phyloP scores from a whole-genome alignment of 2,329 filamentous ascomycete species.

The Monosporascus cannonballus region DNA sequence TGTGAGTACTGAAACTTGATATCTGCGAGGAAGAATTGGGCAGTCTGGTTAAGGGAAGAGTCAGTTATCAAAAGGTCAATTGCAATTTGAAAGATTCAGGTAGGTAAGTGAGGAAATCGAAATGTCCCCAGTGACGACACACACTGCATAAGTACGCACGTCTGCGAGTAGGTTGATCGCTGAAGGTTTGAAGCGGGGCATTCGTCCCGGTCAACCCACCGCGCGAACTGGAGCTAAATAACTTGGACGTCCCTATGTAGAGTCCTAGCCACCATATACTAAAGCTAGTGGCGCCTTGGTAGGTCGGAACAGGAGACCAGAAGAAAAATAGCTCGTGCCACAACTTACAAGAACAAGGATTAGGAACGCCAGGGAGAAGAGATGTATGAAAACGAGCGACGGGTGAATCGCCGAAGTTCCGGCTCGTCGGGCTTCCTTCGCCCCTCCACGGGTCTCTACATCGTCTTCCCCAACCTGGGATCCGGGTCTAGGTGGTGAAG shows the following conservation, averaged over 20 bases:
- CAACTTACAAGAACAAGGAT: slow-evolving; percentile 22
- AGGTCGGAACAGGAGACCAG: slow-evolving; percentile 11
- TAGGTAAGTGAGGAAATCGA: background rate
- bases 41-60: slow-evolving; percentile 31
- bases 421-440: slow-evolving; percentile 6
- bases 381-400: slow-evolving; percentile 15
- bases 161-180: background rate
- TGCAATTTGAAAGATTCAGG: slow-evolving; percentile 9
- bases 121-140: background rate
- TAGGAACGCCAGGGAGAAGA: slow-evolving; percentile 18
- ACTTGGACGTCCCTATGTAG: background rate
- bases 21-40: slow-evolving; percentile 47
- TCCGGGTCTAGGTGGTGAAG: background rate
- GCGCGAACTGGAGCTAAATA: background rate
- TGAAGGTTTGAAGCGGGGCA: background rate
- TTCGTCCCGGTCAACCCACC: background rate
- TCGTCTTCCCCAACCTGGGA: slow-evolving; percentile 4
- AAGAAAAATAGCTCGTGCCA: slow-evolving; percentile 7
- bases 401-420: slow-evolving; percentile 3
- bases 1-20: slow-evolving; percentile 37
- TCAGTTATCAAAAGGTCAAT: slow-evolving; percentile 14
- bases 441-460: slow-evolving; percentile 4
- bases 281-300: background rate
- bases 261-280: background rate
- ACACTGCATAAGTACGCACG: background rate